phyloP scores from a whole-genome alignment of 2,329 filamentous ascomycete genomes.

The Cadophora gregata region DNA sequence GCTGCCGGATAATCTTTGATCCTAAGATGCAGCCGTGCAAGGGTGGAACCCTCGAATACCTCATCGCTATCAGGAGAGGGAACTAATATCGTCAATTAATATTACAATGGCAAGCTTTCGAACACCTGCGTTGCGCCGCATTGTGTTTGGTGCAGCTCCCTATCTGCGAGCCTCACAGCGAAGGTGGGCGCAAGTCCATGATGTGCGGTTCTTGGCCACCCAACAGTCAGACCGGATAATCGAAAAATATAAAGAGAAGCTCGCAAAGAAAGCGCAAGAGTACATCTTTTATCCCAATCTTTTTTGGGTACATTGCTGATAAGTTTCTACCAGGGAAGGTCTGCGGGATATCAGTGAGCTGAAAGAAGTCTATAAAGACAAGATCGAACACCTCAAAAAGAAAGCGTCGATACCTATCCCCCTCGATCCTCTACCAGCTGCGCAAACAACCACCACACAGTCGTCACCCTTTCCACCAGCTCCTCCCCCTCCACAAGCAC shows the following conservation, averaged over 20 bases:
- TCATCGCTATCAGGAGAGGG: background rate
- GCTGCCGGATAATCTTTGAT: constrained; percentile 11
- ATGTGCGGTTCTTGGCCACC: constrained; percentile 87
- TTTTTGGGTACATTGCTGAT: constrained; percentile 14
- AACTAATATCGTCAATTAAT: background rate
- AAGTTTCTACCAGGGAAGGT: constrained; percentile 55
- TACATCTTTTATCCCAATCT: constrained; percentile 41
- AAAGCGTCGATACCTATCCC: constrained; percentile 63
- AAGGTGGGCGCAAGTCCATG: constrained; percentile 90
- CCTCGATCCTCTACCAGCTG: constrained; percentile 43
- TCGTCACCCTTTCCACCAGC: constrained; percentile 44
- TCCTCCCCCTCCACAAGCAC: constrained; percentile 42
- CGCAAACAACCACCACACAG: constrained; percentile 42
- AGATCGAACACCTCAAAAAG: constrained; percentile 75
- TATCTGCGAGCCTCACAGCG: constrained; percentile 60
- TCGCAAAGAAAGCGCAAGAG: constrained; percentile 79
- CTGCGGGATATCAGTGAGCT: constrained; percentile 74
- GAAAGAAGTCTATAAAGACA: constrained; percentile 82
- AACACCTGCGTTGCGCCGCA: constrained; percentile 55
- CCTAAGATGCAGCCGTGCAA: constrained; percentile 5
- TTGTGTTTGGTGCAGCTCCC: constrained; percentile 40
- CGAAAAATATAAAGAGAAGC: constrained; percentile 88
- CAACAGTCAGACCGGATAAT: constrained; percentile 71
- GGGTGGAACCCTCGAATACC: background rate
- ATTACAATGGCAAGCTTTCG: constrained; percentile 56